Percentiles rank a stretch among this genome's conserved stretches.
Conservation (phyloP, 2,329 filamentous ascomycete species). For the Ophiostoma himal-ulmi region DNA sequence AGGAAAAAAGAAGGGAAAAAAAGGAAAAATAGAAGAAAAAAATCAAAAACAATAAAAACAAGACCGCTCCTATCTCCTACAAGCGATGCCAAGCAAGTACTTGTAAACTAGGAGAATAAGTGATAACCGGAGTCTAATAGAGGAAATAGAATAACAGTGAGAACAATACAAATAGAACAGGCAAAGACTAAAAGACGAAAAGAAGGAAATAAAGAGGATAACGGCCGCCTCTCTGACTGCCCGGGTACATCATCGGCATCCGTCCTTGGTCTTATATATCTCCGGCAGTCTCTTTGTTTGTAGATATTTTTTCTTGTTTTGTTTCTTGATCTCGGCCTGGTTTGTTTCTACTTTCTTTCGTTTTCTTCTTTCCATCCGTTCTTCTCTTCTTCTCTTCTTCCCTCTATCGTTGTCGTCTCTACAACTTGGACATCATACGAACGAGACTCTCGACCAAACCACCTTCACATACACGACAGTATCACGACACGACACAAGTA, state of each 20-base stretch:
- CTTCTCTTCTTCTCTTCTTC: background rate
- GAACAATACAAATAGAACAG: background rate
- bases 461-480: background rate
- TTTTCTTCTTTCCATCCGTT: background rate
- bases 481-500: background rate
- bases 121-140: background rate
- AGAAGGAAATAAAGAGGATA: background rate
- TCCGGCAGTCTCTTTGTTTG: background rate
- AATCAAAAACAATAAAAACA: background rate
- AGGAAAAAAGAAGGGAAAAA: background rate
- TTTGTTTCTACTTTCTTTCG: background rate
- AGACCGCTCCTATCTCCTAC: background rate
- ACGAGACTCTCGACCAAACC: background rate
- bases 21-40: too few species aligned
- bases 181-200: background rate
- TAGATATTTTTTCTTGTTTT: background rate
- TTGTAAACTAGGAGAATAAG: background rate
- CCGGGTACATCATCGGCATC: slow-evolving; percentile 2
- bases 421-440: background rate
- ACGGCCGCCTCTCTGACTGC: background rate
- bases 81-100: background rate
- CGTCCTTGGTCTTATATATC: background rate
- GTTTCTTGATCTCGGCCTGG: background rate
- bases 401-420: background rate
- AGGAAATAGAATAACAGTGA: background rate